phyloP scores from a whole-genome alignment of 805 yeast species.

The Candida ortonii region DNA sequence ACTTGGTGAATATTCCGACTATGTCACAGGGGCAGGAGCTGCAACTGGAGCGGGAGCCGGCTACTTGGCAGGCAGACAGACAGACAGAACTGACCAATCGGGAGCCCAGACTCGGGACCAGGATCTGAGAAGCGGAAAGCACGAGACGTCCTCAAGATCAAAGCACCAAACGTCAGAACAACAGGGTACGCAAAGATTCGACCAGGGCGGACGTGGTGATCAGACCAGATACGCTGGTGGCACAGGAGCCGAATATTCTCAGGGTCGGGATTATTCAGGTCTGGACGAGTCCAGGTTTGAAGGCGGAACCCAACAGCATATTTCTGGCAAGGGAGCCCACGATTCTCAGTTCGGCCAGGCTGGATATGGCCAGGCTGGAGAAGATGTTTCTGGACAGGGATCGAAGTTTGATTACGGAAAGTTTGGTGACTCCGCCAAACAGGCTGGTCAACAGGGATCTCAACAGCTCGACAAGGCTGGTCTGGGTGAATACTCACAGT shows the following conservation, averaged over 20 bases:
- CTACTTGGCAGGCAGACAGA: slow-evolving; percentile 11
- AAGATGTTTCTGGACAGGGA: no score
- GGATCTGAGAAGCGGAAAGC: neutral
- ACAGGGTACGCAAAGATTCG: slow-evolving; percentile 1
- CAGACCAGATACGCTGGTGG: neutral
- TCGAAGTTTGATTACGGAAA: slow-evolving; percentile 5
- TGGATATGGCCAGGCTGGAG: no score
- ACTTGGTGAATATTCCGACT: slow-evolving; percentile 12
- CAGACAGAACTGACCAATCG: neutral
- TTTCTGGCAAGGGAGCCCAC: no score
- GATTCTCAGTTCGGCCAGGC: slow-evolving; percentile 1
- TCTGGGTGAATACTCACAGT: slow-evolving; percentile 7
- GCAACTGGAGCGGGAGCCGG: slow-evolving; percentile 19
- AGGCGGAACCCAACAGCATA: slow-evolving; percentile 1
- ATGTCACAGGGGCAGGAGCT: slow-evolving; percentile 14
- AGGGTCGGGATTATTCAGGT: no score
- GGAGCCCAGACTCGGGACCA: neutral
- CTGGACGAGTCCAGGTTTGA: no score
- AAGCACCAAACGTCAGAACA: no score
- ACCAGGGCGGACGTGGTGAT: neutral
- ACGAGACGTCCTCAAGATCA: no score
- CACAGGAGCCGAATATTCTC: neutral
- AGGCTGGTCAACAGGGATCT: slow-evolving; percentile 8
- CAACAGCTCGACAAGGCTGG: slow-evolving; percentile 10
- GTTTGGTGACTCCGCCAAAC: slow-evolving; percentile 5